phyloP scores from a whole-genome alignment of 2,329 filamentous ascomycete species.

The Cryphonectria nitschkei region DNA sequence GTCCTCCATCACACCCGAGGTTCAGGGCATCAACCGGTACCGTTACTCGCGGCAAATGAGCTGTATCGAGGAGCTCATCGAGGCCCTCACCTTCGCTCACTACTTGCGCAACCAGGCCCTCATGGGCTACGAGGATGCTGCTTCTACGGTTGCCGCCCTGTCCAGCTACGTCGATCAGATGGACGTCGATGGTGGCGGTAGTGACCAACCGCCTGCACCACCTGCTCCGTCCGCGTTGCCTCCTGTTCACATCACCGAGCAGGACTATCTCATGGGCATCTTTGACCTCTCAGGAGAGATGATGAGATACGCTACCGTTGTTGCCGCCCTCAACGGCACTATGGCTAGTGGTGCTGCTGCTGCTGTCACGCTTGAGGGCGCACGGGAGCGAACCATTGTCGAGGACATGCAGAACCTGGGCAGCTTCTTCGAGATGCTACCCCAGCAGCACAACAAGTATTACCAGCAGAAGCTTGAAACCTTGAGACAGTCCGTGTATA shows the following conservation, averaged over 20 bases:
- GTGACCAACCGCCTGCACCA: constrained; percentile 1
- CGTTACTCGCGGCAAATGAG: constrained; percentile 81
- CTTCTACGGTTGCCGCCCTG: constrained; percentile 47
- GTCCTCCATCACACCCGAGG: constrained; percentile 67
- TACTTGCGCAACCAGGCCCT: constrained; percentile 81
- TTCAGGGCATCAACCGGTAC: constrained; percentile 78
- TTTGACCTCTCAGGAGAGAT: constrained; percentile 95
- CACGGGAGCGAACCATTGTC: constrained; percentile 63
- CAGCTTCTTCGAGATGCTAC: constrained; percentile 74
- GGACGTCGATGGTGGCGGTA: constrained; percentile 36
- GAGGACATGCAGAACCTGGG: constrained; percentile 80
- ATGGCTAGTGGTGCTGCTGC: constrained; percentile 41
- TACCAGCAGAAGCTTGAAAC: constrained; percentile 81
- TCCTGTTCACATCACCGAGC: constrained; percentile 67
- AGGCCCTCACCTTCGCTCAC: constrained; percentile 85
- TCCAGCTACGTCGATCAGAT: constrained; percentile 36
- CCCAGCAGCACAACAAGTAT: constrained; percentile 58
- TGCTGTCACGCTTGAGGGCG: constrained; percentile 31
- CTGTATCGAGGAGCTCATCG: constrained; percentile 92
- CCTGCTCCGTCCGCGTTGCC: constrained; percentile 29
- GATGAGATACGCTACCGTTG: constrained; percentile 94
- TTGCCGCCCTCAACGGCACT: constrained; percentile 74
- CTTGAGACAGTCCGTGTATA: constrained; percentile 86
- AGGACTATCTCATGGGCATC: constrained; percentile 88
- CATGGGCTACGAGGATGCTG: constrained; percentile 68